Conservation (phyloP, 768 basidiomycete species). For the Phaeotremella skinneri region DNA sequence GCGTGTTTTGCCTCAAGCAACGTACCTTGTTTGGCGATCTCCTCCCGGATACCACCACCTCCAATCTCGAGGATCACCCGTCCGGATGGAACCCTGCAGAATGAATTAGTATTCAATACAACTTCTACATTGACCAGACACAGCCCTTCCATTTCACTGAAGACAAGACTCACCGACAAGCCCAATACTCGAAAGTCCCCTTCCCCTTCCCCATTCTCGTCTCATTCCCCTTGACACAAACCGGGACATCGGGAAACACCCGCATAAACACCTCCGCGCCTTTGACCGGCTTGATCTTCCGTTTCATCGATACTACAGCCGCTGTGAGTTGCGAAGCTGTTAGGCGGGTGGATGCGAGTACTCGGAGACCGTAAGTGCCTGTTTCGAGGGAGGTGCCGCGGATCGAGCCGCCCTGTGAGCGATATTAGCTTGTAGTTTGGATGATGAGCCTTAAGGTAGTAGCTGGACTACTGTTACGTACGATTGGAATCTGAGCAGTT, state of each 20-base stretch:
- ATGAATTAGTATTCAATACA: background rate
- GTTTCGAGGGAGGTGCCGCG: constrained; percentile 89
- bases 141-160: background rate
- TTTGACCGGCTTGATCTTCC: constrained; percentile 84
- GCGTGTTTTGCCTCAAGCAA: background rate
- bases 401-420: constrained; percentile 69
- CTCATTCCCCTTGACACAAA: constrained; percentile 98
- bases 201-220: constrained; percentile 99
- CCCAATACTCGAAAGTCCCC: constrained; percentile 96
- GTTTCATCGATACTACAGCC: constrained; percentile 80
- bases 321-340: constrained; percentile 86
- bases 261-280: constrained; percentile 81
- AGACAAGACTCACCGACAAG: constrained; percentile 65
- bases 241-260: constrained; percentile 94
- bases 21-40: constrained; percentile 86
- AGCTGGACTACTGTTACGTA: constrained; percentile 4
- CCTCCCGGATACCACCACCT: constrained; percentile 81
- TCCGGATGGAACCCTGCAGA: constrained; percentile 73
- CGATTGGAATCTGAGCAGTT: constrained; percentile 28
- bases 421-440: constrained; percentile 1
- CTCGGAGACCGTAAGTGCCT: constrained; percentile 88
- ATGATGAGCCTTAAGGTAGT: background rate
- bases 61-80: constrained; percentile 93
- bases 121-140: background rate
- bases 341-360: constrained; percentile 76